Base-by-base conservation (phyloP, 257 asterid species). In the Fraxinus quadrangulata region DNA sequence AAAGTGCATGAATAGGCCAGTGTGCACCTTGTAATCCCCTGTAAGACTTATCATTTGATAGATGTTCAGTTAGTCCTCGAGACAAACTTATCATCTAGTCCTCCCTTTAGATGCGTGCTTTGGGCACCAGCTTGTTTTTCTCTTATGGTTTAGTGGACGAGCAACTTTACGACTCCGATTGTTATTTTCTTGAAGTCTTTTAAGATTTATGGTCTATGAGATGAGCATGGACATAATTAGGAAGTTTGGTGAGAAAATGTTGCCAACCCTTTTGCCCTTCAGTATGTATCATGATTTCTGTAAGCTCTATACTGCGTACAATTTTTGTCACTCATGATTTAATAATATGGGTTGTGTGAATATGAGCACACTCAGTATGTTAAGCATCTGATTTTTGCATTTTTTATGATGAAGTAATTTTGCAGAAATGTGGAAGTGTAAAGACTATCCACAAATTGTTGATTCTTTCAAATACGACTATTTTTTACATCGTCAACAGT, bases 1-100 rank as follows among this genome's bases (percentile, higher is more conserved):
- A 91, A 80, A 75, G 24, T 74, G 81, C 86, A 85, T 17, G 79
- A 76, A 37, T 86, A 88, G 76, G 77, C 69, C 42, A 30, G 79
- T 40, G 47, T 28, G 34, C 56, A 47, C n/a, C 36, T 70, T 42
- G 17, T 24, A 24, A 63, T 63, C 69, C 69, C 16, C 24, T 23
- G 19, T 24, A 11, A 24, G 36, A 24, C 17, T 3, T 26, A 24
- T 24, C 19, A 6, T 56, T 56, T 3, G 66, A 56, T n/a, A 7
- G 66, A 56, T 56, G 66, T 56, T 56, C 21, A 56, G 8, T n/a
- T 56, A n/a, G 66, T 19, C 3, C 66, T 56, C 12, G 11, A 56
- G 66, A 56, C 28, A 72, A 49, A 36, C 26, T 21, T 45, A 34
- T 42, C 39, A 51, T 72, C 66, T 14, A 72, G 14, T 70, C 47